Evolutionary conservation across 2,329 filamentous ascomycete species (phyloP).

Genomic region (Ceratocystis variospora): DNA sequence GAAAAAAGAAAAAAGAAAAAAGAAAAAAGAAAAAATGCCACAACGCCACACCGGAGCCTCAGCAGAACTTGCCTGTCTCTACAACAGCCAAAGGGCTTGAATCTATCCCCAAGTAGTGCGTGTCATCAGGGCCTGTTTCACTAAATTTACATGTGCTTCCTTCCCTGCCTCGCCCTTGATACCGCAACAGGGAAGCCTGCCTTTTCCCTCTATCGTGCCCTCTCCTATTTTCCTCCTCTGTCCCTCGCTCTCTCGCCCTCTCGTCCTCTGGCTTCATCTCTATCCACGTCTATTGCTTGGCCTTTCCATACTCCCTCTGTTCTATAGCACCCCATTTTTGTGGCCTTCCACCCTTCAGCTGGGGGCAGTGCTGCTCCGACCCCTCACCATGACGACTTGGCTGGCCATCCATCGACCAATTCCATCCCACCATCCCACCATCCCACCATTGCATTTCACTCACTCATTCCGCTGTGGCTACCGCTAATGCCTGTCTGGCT

Average conservation of each 20-base stretch:
- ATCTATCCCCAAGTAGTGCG: background rate
- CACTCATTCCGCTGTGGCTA: background rate
- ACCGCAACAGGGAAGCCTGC: background rate
- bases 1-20: background rate
- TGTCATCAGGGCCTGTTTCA: background rate
- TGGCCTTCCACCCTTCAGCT: background rate
- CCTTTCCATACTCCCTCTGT: background rate
- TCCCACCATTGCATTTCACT: background rate
- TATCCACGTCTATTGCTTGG: too few relatives aligned
- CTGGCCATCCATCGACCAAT: background rate
- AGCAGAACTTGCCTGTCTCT: background rate
- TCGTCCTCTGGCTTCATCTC: background rate
- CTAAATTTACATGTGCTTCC: background rate
- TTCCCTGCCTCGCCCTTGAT: background rate
- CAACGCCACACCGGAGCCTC: constrained; percentile 2
- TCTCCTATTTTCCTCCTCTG: background rate
- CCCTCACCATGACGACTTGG: background rate
- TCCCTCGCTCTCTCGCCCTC: background rate
- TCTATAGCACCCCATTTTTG: background rate
- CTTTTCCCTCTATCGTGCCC: background rate
- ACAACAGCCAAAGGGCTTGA: background rate
- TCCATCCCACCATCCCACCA: background rate
- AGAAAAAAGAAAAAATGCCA: background rate
- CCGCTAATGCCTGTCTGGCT: background rate
- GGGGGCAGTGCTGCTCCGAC: background rate